These are phyloP conservation scores for Hansenula lynferdii DNA, from an alignment of 1,139 yeast genomes.

Conservation along the genomic window DNA sequence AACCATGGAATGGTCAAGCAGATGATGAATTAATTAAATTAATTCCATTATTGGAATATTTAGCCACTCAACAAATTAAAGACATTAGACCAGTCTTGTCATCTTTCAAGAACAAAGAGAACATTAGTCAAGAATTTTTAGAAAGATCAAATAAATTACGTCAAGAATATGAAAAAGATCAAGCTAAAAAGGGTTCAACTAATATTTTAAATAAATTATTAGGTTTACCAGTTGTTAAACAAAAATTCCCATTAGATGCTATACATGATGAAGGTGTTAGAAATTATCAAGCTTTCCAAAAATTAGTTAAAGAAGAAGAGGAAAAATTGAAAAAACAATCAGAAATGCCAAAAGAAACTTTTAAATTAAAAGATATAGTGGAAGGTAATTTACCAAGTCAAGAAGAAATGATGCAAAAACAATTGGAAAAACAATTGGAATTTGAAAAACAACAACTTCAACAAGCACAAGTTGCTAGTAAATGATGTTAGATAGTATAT, in stretches of 20 bases:
- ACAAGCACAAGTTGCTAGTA: conserved; percentile 4
- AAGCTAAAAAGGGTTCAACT: conserved; percentile 39
- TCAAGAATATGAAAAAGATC: conserved; percentile 63
- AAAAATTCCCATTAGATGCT: conserved; percentile 86
- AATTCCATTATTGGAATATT: conserved; percentile 91
- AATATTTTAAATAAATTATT: conserved; percentile 56
- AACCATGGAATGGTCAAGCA: conserved; percentile 82
- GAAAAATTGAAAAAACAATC: conserved; percentile 79
- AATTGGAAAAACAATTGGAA: conserved; percentile 42
- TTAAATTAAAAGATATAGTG: conserved; percentile 76
- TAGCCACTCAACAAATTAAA: conserved; percentile 85
- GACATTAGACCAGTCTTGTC: conserved; percentile 88
- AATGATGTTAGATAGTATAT: background rate
- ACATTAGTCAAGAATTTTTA: conserved; percentile 74
- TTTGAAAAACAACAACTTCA: conserved; percentile 27
- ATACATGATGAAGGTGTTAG: conserved; percentile 92
- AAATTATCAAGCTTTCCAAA: conserved; percentile 81
- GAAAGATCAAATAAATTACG: conserved; percentile 75
- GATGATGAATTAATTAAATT: conserved; percentile 76
- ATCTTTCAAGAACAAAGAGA: conserved; percentile 57
- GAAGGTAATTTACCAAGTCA: conserved; percentile 85
- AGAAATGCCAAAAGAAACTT: conserved; percentile 71
- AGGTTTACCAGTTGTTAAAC: conserved; percentile 57
- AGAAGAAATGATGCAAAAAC: conserved; percentile 74
- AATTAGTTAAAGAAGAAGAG: conserved; percentile 83